Percentiles rank a stretch among this genome's conserved stretches.
These are phyloP conservation scores for Solanum piurae DNA, from an alignment of 257 asterid genomes.

Conservation along the genomic window DNA sequence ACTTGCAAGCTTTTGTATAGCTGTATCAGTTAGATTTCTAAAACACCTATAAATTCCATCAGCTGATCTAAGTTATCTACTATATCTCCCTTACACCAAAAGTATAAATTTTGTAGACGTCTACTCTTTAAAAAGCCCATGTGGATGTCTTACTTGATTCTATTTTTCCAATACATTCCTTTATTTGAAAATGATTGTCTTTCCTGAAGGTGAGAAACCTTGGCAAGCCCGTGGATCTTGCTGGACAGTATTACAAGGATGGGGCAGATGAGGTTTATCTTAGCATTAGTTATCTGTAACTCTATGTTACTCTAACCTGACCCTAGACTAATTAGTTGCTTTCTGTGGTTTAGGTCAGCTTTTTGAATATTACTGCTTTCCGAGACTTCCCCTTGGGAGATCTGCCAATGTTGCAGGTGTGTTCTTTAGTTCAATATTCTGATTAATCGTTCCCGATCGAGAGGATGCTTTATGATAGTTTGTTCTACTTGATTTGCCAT, in stretches of 20 bases:
- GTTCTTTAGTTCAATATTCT: neutral
- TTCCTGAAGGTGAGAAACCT: conserved; percentile 85
- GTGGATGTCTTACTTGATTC: neutral
- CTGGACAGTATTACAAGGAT: conserved; percentile 78
- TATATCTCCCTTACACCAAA: neutral
- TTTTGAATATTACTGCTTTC: conserved; percentile 89
- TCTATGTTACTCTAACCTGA: neutral
- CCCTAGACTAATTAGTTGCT: neutral
- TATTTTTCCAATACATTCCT: neutral
- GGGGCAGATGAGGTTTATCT: conserved; percentile 95
- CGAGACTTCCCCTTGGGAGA: conserved; percentile 97
- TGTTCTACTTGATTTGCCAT: conserved; percentile 4
- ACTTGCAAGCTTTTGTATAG: neutral
- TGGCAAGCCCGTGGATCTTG: conserved; percentile 96
- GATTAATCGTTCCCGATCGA: neutral
- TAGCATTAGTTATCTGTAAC: neutral
- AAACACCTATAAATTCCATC: neutral
- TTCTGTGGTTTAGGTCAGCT: conserved; percentile 57
- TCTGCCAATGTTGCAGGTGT: conserved; percentile 90
- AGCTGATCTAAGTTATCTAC: neutral
- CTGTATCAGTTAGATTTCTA: neutral
- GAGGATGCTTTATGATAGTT: neutral
- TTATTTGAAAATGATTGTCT: neutral
- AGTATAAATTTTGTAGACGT: neutral
- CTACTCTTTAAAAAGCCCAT: neutral